phyloP scores from a whole-genome alignment of 768 basidiomycete species.

The Astraeus odoratus region DNA sequence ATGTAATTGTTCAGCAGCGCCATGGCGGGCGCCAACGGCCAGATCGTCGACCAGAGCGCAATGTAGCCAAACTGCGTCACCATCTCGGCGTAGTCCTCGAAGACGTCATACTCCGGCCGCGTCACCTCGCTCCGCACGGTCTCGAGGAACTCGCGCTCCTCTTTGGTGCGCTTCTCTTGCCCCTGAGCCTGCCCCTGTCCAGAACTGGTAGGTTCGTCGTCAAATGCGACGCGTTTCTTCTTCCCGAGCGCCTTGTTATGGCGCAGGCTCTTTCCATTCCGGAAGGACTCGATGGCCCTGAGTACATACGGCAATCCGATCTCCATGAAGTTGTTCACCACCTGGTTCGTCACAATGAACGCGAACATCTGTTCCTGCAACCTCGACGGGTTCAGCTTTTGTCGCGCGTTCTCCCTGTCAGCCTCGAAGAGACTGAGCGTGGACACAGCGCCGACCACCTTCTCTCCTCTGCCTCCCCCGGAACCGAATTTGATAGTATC shows the following conservation, averaged over 20 bases:
- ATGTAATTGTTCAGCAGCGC: constrained; percentile 89
- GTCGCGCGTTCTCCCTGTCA: constrained; percentile 41
- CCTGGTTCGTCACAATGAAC: constrained; percentile 84
- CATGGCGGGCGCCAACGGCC: constrained; percentile 88
- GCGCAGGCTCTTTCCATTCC: constrained; percentile 33
- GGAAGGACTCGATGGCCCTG: constrained; percentile 48
- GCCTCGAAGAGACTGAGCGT: constrained; percentile 40
- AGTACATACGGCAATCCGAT: constrained; percentile 75
- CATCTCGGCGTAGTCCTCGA: constrained; percentile 94
- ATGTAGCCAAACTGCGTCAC: constrained; percentile 93
- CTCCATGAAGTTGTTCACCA: constrained; percentile 69
- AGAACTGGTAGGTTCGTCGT: constrained; percentile 41
- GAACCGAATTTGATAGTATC: constrained; percentile 26
- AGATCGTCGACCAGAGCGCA: constrained; percentile 86
- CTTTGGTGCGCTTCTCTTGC: constrained; percentile 33
- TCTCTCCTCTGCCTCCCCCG: constrained; percentile 10
- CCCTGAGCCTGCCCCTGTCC: constrained; percentile 11
- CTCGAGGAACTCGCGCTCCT: constrained; percentile 77
- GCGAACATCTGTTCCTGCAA: constrained; percentile 92
- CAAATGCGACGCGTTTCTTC: constrained; percentile 70
- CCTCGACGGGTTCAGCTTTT: constrained; percentile 60
- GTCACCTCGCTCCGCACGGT: constrained; percentile 68
- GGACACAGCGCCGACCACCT: constrained; percentile 11
- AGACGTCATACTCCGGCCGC: constrained; percentile 74
- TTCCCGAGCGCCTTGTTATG: constrained; percentile 19